phyloP scores from a whole-genome alignment of 2,329 filamentous ascomycete genomes.

The Aphanocladium album region DNA sequence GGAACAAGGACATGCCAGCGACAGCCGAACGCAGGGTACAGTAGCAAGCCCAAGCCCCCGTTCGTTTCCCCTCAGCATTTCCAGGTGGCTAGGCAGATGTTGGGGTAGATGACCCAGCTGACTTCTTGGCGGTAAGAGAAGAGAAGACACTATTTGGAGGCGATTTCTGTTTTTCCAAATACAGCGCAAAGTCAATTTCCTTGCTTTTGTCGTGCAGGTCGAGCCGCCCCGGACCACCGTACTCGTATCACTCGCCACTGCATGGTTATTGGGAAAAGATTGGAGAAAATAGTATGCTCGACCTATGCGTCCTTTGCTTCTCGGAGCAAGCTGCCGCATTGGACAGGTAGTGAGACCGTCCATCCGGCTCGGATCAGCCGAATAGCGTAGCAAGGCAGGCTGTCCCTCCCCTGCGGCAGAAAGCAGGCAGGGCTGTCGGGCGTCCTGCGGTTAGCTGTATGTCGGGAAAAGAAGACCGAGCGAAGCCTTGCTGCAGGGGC shows the following conservation, averaged over 20 bases:
- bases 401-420: not conserved
- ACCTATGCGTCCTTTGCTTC: not conserved
- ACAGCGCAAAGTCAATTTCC: too few species aligned
- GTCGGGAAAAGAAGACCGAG: not conserved
- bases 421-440: not conserved
- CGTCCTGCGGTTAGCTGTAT: not conserved
- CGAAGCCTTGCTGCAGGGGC: not conserved
- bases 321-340: constrained; percentile 1
- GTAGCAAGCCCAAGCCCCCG: not conserved
- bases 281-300: not conserved
- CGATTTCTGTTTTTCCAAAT: too few species aligned
- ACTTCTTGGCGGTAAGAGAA: too few species aligned
- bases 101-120: too few species aligned
- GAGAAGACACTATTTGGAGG: too few species aligned
- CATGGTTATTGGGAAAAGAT: not conserved
- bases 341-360: not conserved
- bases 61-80: too few species aligned
- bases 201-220: not conserved
- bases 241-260: not conserved
- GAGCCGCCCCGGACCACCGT: not conserved
- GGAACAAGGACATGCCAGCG: not conserved
- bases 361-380: constrained; percentile 4
- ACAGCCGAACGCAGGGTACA: not conserved
- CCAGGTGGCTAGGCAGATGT: too few species aligned
- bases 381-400: not conserved